phyloP scores from a whole-genome alignment of 2,329 filamentous ascomycete genomes.

The Herpotrichia juniperi region DNA sequence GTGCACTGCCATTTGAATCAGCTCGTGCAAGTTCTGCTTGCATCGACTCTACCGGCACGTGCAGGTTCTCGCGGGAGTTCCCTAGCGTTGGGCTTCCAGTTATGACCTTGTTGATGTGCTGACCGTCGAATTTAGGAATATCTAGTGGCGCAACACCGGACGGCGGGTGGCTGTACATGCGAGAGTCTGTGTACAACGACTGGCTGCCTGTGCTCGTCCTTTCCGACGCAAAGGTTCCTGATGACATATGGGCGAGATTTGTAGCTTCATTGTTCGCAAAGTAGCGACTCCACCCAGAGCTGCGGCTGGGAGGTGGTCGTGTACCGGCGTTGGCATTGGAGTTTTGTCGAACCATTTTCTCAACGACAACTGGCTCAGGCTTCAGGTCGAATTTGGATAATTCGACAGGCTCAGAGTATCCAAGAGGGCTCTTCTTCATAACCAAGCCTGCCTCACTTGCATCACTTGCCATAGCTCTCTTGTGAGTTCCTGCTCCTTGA shows the following conservation, averaged over 20 bases:
- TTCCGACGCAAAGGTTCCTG: constrained; percentile 54
- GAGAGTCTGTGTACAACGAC: constrained; percentile 58
- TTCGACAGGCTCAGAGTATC: constrained; percentile 50
- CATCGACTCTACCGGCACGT: constrained; percentile 41
- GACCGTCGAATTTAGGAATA: constrained; percentile 59
- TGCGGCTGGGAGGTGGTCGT: constrained; percentile 43
- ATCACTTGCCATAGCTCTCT: constrained; percentile 59
- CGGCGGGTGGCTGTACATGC: constrained; percentile 68
- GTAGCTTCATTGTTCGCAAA: constrained; percentile 74
- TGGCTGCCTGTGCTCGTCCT: constrained; percentile 46
- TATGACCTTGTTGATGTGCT: constrained; percentile 69
- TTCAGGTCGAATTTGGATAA: constrained; percentile 53
- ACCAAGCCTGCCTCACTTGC: constrained; percentile 66
- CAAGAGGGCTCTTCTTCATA: constrained; percentile 56
- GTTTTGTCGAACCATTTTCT: constrained; percentile 45
- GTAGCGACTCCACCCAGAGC: constrained; percentile 79
- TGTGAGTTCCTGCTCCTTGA: constrained; percentile 57
- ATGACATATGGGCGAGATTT: constrained; percentile 63
- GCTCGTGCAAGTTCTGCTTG: constrained; percentile 45
- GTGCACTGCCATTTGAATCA: constrained; percentile 43
- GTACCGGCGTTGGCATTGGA: constrained; percentile 29
- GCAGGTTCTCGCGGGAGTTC: constrained; percentile 56
- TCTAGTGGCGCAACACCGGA: constrained; percentile 71
- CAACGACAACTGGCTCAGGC: constrained; percentile 31
- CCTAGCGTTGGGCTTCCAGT: constrained; percentile 74